Evolutionary conservation across 257 asterid species (phyloP).

Genomic region (Striga asiatica): DNA sequence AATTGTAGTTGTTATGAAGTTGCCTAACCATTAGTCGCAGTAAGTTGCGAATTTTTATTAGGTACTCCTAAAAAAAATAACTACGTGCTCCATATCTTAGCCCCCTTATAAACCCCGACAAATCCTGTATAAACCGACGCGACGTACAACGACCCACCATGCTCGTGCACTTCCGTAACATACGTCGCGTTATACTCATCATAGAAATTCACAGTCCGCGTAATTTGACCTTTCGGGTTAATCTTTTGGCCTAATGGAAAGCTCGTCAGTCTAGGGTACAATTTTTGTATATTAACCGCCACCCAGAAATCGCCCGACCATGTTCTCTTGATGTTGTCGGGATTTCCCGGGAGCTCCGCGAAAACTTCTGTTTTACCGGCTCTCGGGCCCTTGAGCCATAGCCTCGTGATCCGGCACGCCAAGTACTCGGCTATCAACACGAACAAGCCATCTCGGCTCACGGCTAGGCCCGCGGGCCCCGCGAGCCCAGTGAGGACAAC

Average conservation of each 20-base stretch:
- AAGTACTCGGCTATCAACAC: background rate
- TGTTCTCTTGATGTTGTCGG: background rate
- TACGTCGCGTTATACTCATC: background rate
- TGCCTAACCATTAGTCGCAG: too few species aligned
- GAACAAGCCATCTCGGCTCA: background rate
- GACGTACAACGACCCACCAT: background rate
- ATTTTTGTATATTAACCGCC: background rate
- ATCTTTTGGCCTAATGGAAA: background rate
- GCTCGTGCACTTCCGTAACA: background rate
- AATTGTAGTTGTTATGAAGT: too few species aligned
- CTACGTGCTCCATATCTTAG: background rate
- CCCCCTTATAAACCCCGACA: background rate
- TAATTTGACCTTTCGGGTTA: background rate
- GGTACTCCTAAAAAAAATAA: too few species aligned
- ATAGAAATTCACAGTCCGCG: background rate
- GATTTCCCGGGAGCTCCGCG: background rate
- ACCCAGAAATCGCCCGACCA: background rate
- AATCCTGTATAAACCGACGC: background rate
- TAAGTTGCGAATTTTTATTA: too few species aligned
- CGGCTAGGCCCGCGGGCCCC: background rate
- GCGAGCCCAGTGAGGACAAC: background rate
- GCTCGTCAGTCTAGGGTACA: background rate
- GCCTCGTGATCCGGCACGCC: background rate
- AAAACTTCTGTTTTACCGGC: background rate
- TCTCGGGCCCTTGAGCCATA: background rate